Base-by-base conservation (phyloP, 1,284 basidiomycete species). In the Kalmanozyma brasiliensis region DNA sequence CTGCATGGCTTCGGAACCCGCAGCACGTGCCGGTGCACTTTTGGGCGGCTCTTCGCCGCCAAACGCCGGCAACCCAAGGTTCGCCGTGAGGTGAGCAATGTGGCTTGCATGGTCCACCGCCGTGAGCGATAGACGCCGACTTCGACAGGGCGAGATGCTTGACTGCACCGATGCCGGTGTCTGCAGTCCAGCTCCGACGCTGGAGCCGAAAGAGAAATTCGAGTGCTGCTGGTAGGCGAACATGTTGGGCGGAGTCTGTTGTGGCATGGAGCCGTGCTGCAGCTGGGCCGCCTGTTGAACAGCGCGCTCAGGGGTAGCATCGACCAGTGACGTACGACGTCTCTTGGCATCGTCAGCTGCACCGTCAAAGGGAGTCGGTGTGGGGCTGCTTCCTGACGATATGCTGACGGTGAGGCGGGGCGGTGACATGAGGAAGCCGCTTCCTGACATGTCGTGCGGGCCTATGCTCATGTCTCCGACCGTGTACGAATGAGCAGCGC, bases 391-490 rank as follows among this genome's bases (percentile, higher is more conserved):
- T 35, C 49, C 60, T 34, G 45, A 46, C 11, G 67, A 68, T 55
- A 75, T 60, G 52, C 71, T 77, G 44, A 78, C 74, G 2, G 74
- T 78, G 23, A 76, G 59, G 24, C 76, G 66, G 10, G 76, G 76
- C 2, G 76, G 76, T n/a, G 76, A 78, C 56, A 78, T 72, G 38
- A 78, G 74, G 49, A 68, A 76, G 16, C 74, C 74, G 34, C 56
- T 53, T 49, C 57, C 58, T 24, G 70, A 47, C 26, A 52, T 24
- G 47, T 53, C 46, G 3, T 53, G 62, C 26, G 42, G 22, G 20
- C 30, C 29, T 17, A 51, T 22, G 35, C 47, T 47, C 29, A 38
- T 43, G 37, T 43, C 41, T 16, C 49, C 46, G 0, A 52, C 20
- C 40, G 49, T 34, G 43, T 56, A 46, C 1, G 72, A 55, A 32